Evolutionary conservation across 1,284 basidiomycete species (phyloP).

Genomic region (Trichosporon sp.): DNA sequence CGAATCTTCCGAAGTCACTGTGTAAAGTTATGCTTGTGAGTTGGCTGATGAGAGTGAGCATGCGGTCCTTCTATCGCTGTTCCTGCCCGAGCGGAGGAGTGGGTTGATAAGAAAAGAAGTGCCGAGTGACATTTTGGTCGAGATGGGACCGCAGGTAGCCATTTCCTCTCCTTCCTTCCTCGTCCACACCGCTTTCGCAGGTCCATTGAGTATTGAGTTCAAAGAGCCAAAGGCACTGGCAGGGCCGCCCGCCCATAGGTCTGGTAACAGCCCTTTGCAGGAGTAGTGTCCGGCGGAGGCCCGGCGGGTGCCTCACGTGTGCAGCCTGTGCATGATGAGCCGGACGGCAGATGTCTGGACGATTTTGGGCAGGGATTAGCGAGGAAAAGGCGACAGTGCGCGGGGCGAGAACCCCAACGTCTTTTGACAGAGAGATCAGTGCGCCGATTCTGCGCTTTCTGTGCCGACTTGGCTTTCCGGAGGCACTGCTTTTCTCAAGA

Average conservation of each 20-base stretch:
- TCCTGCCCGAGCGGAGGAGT: not conserved
- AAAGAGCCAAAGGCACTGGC: too few relatives aligned
- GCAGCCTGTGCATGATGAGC: not conserved
- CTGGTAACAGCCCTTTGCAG: not conserved
- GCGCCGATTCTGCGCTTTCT: not conserved
- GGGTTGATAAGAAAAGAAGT: not conserved
- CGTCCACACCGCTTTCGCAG: too few relatives aligned
- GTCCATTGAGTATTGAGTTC: too few relatives aligned
- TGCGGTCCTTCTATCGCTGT: not conserved
- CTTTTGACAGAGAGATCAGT: not conserved
- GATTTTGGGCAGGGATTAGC: not conserved
- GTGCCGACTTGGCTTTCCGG: not conserved
- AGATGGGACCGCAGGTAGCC: not conserved
- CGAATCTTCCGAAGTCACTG: not conserved
- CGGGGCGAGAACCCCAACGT: not conserved
- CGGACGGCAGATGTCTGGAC: not conserved
- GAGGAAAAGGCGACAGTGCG: not conserved
- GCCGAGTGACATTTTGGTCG: not conserved
- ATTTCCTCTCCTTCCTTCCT: not conserved
- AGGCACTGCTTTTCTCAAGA: too few relatives aligned
- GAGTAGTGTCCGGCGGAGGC: too few relatives aligned
- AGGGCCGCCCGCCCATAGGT: not conserved
- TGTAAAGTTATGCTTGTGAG: too few relatives aligned
- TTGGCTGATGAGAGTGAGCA: not conserved
- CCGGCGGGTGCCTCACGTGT: not conserved